A percentile compares a stretch with the other conserved stretches of the same genome.
phyloP scores from a whole-genome alignment of 1,284 basidiomycete species.

The Cutaneotrichosporon sp. region DNA sequence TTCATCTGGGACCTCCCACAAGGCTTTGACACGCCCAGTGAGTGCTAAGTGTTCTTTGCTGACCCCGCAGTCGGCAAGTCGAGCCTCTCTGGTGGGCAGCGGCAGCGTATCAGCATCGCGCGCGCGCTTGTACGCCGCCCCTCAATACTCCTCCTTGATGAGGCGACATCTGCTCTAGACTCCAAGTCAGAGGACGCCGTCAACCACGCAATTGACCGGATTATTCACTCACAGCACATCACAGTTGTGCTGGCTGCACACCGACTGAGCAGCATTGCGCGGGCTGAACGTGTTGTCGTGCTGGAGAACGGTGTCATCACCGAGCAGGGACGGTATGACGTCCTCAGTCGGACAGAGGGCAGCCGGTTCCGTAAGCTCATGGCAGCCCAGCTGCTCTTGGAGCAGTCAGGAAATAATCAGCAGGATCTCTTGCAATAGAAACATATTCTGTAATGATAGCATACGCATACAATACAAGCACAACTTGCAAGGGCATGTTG shows the following conservation, averaged over 20 bases:
- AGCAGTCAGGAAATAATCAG: too few species aligned
- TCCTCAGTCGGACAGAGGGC: conserved; percentile 55
- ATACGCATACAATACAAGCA: too few species aligned
- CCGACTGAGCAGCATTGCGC: conserved; percentile 73
- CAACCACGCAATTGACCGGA: conserved; percentile 85
- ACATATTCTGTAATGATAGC: too few species aligned
- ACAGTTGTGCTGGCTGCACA: conserved; percentile 88
- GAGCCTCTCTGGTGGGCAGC: conserved; percentile 51
- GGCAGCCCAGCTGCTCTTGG: conserved; percentile 67
- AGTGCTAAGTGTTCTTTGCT: conserved; percentile 33
- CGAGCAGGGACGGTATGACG: conserved; percentile 76
- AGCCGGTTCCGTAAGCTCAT: conserved; percentile 77
- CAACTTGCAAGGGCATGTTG: too few species aligned
- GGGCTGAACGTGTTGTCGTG: conserved; percentile 78
- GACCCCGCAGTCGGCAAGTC: conserved; percentile 42
- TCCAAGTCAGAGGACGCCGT: conserved; percentile 76
- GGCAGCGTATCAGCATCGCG: conserved; percentile 53
- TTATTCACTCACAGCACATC: conserved; percentile 67
- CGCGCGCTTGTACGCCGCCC: conserved; percentile 52
- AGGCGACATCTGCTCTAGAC: conserved; percentile 65
- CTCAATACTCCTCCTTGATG: conserved; percentile 52
- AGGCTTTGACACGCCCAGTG: conserved; percentile 70
- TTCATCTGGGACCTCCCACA: conserved; percentile 89
- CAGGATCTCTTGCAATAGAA: too few species aligned
- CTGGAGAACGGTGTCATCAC: conserved; percentile 78